phyloP scores from a whole-genome alignment of 78 protist genomes.

The Dictyostelium firmibasis region DNA sequence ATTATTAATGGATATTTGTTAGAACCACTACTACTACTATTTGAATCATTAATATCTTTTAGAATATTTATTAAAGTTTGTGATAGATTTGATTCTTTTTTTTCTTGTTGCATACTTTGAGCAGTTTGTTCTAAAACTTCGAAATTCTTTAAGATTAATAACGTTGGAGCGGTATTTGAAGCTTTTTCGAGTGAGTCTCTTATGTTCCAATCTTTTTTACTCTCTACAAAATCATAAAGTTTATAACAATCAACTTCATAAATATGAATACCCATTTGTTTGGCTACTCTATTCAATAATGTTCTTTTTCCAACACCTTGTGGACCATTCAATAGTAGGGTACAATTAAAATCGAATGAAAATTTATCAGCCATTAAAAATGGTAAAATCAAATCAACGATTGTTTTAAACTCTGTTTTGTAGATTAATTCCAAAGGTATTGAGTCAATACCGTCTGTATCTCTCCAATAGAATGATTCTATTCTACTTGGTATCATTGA shows the following conservation, averaged over 20 bases:
- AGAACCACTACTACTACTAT: not conserved
- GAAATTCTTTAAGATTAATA: constrained; percentile 34
- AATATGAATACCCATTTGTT: constrained; percentile 39
- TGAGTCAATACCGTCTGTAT: not conserved
- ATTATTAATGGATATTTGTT: constrained; percentile 35
- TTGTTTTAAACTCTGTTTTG: constrained; percentile 1
- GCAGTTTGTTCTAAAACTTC: constrained; percentile 72
- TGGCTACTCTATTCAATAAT: not conserved
- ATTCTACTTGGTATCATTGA: constrained; percentile 46
- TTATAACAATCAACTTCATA: constrained; percentile 69
- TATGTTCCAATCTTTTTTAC: constrained; percentile 20
- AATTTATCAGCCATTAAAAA: not conserved
- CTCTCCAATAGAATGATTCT: constrained; percentile 12
- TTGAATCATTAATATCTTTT: not conserved
- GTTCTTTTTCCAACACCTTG: constrained; percentile 78
- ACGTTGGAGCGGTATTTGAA: not conserved
- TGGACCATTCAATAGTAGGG: constrained; percentile 16
- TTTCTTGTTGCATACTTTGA: constrained; percentile 32
- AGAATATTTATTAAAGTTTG: constrained; percentile 25
- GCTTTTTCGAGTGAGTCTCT: not conserved
- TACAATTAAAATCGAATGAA: constrained; percentile 36
- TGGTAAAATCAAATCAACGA: constrained; percentile 24
- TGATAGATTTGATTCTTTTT: constrained; percentile 54
- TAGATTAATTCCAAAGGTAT: constrained; percentile 1
- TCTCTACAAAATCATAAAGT: constrained; percentile 31